Conservation (phyloP, 805 yeast genomes). For the Candida namnaoensis region DNA sequence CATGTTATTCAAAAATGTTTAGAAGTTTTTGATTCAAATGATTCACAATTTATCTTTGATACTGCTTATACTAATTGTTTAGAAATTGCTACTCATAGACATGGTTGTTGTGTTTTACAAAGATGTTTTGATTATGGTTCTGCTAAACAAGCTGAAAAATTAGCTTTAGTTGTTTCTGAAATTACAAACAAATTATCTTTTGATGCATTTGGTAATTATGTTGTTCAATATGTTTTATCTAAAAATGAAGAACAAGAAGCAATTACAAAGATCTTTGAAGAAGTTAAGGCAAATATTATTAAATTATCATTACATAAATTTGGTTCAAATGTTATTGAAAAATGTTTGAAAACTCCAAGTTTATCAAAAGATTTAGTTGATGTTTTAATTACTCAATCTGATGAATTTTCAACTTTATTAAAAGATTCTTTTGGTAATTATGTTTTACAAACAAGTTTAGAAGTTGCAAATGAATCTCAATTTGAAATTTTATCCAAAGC, state of each 20-base stretch:
- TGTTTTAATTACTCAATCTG: conserved; percentile 33
- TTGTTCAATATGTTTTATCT: conserved; percentile 81
- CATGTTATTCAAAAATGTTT: conserved; percentile 93
- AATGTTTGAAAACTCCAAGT: conserved; percentile 50
- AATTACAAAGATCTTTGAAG: conserved; percentile 22
- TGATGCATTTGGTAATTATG: conserved; percentile 96
- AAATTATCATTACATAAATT: conserved; percentile 77
- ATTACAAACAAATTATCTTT: conserved; percentile 63
- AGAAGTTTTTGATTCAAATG: conserved; percentile 56
- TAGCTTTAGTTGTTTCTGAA: conserved; percentile 60
- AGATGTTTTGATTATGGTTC: conserved; percentile 90
- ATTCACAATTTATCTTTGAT: conserved; percentile 83
- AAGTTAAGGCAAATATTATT: conserved; percentile 23
- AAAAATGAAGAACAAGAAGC: conserved; percentile 23
- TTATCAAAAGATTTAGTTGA: conserved; percentile 38
- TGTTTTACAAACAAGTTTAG: conserved; percentile 88
- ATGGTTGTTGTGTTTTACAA: conserved; percentile 96
- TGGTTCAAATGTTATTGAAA: conserved; percentile 91
- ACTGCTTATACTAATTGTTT: conserved; percentile 68
- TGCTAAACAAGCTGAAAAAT: conserved; percentile 52
- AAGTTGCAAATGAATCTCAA: conserved; percentile 36
- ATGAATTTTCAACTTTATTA: conserved; percentile 40
- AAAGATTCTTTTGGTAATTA: conserved; percentile 93
- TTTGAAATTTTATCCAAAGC: conserved; percentile 46
- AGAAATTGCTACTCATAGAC: conserved; percentile 88